Evolutionary conservation across 192 early-diverging fungal species (phyloP), one percentile per base, ranked within the genome.

Genomic region (Mortierella alpina): DNA sequence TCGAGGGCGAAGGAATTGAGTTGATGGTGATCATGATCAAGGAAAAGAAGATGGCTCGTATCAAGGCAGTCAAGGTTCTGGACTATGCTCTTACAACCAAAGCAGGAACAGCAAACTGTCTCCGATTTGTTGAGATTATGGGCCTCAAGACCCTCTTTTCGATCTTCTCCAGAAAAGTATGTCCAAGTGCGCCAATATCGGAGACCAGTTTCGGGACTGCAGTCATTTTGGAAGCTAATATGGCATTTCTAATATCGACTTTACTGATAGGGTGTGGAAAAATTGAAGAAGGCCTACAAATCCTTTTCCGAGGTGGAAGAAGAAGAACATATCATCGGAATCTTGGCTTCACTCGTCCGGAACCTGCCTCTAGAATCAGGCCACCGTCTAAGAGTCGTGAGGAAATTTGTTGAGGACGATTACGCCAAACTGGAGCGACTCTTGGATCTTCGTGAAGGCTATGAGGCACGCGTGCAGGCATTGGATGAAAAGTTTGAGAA

Each of bases 1-100:
- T 95, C 11, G 88, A 95, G 42, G 88, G 82, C 0, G 97, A 99
- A 73, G 98, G 98, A 13, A 84, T 97, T 20, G 97, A 98, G 72
- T 73, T 98, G 55, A 92, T 99, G 94, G 82, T 96, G 18, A 84
- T 98, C 42, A 88, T 97, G 88, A 85, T 96, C 73, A 95, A 94
- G 91, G 93, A 96, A 81, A 91, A 90, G 63, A 92, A 90, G 70
- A 88, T 96, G 82, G 84, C 92, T 4, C 86, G 96, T 17, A 91
- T 96, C 63, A 82, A 94, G 18, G 91, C 97, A 11, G 82, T 98
- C 50, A 98, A 97, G 63, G 92, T 97, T 2, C 73, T 99, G 18
- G 90, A 97, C 70, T 92, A 93, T 75, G 91, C 89, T 48, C 87
- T 92, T 75, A 85, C 90, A 10, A 87, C 91, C 14, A 72, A 74